Evolutionary conservation across 169 alveolate genomes (phyloP).

Genomic region (Plasmodium coatneyi): DNA sequence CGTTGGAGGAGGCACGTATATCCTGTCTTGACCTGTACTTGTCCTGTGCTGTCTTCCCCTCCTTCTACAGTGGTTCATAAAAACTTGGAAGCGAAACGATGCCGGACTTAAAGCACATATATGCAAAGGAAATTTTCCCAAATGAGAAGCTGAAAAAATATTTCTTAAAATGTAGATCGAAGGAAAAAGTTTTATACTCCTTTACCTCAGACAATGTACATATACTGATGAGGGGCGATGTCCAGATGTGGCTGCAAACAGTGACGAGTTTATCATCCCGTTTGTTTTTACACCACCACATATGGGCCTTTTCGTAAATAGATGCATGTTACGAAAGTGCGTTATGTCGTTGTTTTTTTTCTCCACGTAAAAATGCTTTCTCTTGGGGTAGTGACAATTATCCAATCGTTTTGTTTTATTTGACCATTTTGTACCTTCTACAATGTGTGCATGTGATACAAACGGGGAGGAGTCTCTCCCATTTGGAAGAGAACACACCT

Average conservation of each 20-base stretch:
- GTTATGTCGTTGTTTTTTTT: neutral
- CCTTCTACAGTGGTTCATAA: neutral
- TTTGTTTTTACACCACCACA: neutral
- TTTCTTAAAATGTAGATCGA: slow-evolving; percentile 69
- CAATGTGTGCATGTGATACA: neutral
- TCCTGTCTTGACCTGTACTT: neutral
- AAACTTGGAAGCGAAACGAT: neutral
- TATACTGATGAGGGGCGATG: neutral
- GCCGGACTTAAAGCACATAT: slow-evolving; percentile 49
- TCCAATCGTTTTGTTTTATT: neutral
- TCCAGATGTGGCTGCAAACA: neutral
- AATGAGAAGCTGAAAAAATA: slow-evolving; percentile 44
- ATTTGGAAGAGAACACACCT: neutral
- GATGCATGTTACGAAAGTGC: neutral
- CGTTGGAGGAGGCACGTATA: neutral
- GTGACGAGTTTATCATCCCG: neutral
- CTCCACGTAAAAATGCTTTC: neutral
- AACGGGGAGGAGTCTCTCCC: neutral
- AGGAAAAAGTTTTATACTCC: slow-evolving; percentile 63
- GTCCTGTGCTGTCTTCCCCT: neutral
- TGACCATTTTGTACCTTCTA: neutral
- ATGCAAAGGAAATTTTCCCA: slow-evolving; percentile 41
- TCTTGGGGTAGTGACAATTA: neutral
- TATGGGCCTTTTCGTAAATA: neutral
- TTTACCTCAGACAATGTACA: slow-evolving; percentile 68